Base-by-base conservation (phyloP, 2,329 filamentous ascomycete genomes). In the Arthrobotrys sphaeroides region DNA sequence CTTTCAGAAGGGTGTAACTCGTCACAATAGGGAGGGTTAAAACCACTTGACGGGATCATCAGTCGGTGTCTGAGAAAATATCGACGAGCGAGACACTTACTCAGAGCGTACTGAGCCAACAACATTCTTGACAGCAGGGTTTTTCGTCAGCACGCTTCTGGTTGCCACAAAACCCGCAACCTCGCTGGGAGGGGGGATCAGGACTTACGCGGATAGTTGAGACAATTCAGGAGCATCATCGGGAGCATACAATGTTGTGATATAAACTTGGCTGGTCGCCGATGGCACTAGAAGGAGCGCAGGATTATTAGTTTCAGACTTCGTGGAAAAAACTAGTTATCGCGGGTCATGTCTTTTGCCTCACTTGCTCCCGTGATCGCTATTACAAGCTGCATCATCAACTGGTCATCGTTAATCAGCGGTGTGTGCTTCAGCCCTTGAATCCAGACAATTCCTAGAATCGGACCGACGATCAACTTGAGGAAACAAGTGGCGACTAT, bases 381-480 rank as follows among this genome's bases (percentile, higher is more conserved):
- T 42, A 80, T 73, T 9, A 79, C 77, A 22, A 80, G 69, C 66
- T 78, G 78, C 61, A 80, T 74, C 55, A 80, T 80, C 66, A 78
- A 78, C 43, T 79, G 77, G 36, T 77, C 61, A 22, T 69, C 38
- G 12, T 77, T 73, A 28, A 80, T 76, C 64, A 78, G 70, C 20
- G 42, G 49, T 9, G 79, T 79, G 51, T 76, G 61, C 16, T 67
- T 77, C 47, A 80, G 47, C 38, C 73, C 73, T 64, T 74, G 73
- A 57, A 78, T 78, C 78, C 78, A 80, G n/a, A 77, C 13, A 16
- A 79, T 78, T 40, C 79, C 79, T 40, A 80, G 75, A 53, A 80
- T 78, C 31, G 79, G 79, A 5, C 79, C 78, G 68, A 79, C 38
- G 62, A 79, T 72, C 47, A 80, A 57, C 53, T 80, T 80, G 26